Evolutionary conservation across 129 eudicot species (phyloP), one percentile per base, ranked within the genome.

Genomic region (Artemisia tridentata): DNA sequence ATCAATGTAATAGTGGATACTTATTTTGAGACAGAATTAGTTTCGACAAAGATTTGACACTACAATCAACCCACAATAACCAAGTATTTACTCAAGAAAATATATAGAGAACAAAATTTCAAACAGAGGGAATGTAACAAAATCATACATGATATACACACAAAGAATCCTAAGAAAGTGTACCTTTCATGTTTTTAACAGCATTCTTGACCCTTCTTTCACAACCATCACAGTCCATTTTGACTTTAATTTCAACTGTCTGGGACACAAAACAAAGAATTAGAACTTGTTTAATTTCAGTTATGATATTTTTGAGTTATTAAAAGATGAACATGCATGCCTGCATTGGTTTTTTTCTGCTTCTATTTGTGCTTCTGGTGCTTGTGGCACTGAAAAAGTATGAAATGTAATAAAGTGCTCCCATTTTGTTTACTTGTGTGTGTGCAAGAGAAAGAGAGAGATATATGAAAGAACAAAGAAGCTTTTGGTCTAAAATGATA

Each of bases 181-280:
- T n/a, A 91, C 98, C 98, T 92, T 84, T 92, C 88, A 88, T 89
- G 87, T 43, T 51, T 74, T 80, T 88, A 58, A 88, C 96, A 43
- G 96, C 85, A 71, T 88, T 88, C 76, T 86, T 92, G 34, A 92
- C 98, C 67, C 88, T 86, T 83, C 98, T 84, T 85, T 86, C 98
- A 74, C 98, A 92, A 60, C 98, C 98, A 79, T 92, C 96, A 71
- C 98, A 92, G 80, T 92, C 98, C 96, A 92, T 82, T 78, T 88
- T 92, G 25, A 92, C 98, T 80, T 84, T 92, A 69, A 92, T 88
- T 83, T 92, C 98, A 67, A 92, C 96, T 43, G 96, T 92, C 98
- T 91, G 81, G n/a, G 27, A 19, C 47, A 71, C 7, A 77, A 48
- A 55, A n/a, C 12, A 67, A 73, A 50, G 67, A 66, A 19, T 27